These are phyloP conservation scores for Pleurotus giganteus DNA, from an alignment of 768 basidiomycete species.

Conservation along the genomic window DNA sequence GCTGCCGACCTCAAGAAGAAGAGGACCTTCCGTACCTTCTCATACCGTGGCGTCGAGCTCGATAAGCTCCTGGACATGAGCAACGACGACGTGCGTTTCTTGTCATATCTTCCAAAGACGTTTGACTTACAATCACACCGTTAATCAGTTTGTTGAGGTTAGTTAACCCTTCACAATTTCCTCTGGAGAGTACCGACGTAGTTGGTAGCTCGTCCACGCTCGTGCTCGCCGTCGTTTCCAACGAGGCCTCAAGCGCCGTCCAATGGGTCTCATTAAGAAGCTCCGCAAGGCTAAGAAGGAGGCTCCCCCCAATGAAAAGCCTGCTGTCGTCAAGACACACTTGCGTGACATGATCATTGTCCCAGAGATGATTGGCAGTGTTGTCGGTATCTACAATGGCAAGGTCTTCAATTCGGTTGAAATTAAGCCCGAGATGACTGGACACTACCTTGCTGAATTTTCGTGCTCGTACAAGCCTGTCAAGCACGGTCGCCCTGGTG, in stretches of 20 bases:
- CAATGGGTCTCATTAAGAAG: slow-evolving; percentile 99
- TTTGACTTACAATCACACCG: not conserved
- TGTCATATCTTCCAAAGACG: not conserved
- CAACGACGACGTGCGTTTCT: slow-evolving; percentile 84
- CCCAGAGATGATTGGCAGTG: slow-evolving; percentile 99
- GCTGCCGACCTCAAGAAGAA: slow-evolving; percentile 99
- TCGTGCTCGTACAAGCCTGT: slow-evolving; percentile 98
- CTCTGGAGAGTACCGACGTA: not conserved
- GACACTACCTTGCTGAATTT: slow-evolving; percentile 98
- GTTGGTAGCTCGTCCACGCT: slow-evolving; percentile 86
- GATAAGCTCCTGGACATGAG: slow-evolving; percentile 95
- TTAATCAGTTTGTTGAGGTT: slow-evolving; percentile 74
- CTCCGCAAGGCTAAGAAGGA: slow-evolving; percentile 99
- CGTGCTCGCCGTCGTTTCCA: slow-evolving; percentile 99
- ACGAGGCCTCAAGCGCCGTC: slow-evolving; percentile 97
- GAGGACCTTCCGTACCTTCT: slow-evolving; percentile 98
- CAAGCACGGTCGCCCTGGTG: slow-evolving; percentile 99
- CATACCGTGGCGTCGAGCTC: slow-evolving; percentile 97
- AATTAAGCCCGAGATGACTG: slow-evolving; percentile 99
- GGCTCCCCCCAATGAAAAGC: slow-evolving; percentile 98
- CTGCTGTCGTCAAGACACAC: slow-evolving; percentile 98
- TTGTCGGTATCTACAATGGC: slow-evolving; percentile 98
- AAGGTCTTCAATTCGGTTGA: slow-evolving; percentile 97
- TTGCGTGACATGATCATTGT: slow-evolving; percentile 99
- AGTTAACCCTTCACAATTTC: slow-evolving; percentile 19